These are phyloP conservation scores for Chytriomyces hyalinus DNA, from an alignment of 192 early-diverging fungal genomes.

Conservation along the genomic window DNA sequence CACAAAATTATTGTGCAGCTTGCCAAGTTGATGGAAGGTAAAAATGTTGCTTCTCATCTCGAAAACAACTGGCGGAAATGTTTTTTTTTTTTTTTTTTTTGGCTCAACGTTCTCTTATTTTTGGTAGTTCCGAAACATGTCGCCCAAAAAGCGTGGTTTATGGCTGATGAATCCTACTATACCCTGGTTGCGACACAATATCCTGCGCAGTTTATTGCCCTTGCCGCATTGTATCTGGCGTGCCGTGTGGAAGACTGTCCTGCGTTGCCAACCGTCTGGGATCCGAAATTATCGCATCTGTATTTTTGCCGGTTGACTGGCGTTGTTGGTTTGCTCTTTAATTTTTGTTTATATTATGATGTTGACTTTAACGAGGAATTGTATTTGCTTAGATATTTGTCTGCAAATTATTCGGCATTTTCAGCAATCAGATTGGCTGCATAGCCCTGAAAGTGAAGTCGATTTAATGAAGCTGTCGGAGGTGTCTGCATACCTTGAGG, in stretches of 20 bases:
- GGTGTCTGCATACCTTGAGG: background rate
- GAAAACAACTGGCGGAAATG: too few relatives aligned
- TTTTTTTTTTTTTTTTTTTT: too few relatives aligned
- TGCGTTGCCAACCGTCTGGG: conserved; percentile 1
- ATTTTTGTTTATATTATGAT: background rate
- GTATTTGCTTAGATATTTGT: background rate
- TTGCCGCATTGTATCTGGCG: conserved; percentile 66
- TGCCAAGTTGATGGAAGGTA: conserved; percentile 68
- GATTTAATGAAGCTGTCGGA: conserved; percentile 6
- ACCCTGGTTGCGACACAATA: conserved; percentile 64
- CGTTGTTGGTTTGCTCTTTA: conserved; percentile 14
- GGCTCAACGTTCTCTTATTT: conserved; percentile 11
- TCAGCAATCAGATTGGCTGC: conserved; percentile 8
- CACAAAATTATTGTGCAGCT: conserved; percentile 76
- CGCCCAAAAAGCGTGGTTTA: conserved; percentile 57
- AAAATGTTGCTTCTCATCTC: conserved; percentile 9
- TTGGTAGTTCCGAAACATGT: conserved; percentile 48
- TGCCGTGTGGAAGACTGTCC: conserved; percentile 11
- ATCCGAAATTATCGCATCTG: background rate
- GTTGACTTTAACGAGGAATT: background rate
- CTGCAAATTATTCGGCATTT: conserved; percentile 29
- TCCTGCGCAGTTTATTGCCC: conserved; percentile 67
- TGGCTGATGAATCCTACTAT: conserved; percentile 59
- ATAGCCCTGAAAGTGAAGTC: background rate
- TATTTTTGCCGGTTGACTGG: conserved; percentile 18